Evolutionary conservation across 352 stramenopile genomes (phyloP), one percentile per base, ranked within the genome.

Genomic region (Aphanomyces stellatus): DNA sequence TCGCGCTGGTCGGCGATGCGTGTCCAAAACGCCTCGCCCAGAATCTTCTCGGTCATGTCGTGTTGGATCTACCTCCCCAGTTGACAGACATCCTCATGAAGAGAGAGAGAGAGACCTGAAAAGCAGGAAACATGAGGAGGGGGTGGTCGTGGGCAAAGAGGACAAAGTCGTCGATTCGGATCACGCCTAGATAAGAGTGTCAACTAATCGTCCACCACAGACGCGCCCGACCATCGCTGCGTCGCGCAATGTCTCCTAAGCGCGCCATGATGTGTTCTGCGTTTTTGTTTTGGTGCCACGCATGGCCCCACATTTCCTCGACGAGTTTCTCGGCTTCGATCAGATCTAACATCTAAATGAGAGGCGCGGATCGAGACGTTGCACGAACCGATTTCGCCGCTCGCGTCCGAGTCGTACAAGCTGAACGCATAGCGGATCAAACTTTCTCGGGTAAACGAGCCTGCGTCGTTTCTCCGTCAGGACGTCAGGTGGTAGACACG

Each of bases 361-460:
- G 17, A 51, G 7, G 2, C 37, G 13, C n/a, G 37, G 37, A 11
- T 46, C 37, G 37, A 46, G 2, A 46, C 13, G 37, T 11, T n/a
- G 25, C 1, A 31, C n/a, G 35, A 35, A 62, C 62, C 79, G 63
- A 91, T 90, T 68, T 88, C 76, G 37, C 82, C 81, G 25, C 78
- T 88, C 5, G 79, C 71, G 69, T 91, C 82, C 2, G 77, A 60
- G 35, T 91, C 81, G 68, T 91, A 91, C 7, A 91, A 69, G 65
- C 88, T 80, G 56, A 88, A 91, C 1, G 82, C 78, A 56, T 87
- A 91, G 10, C 74, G 75, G 53, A 88, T 76, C 37, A 91, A 79
- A 27, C 76, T 82, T 37, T 72, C 48, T 48, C 80, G 72, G 37
- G 69, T 86, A 65, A 88, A 88, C n/a, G 79, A 86, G 71, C 65